phyloP scores from a whole-genome alignment of 2,329 filamentous ascomycete genomes.

The Pleomassaria siparia region DNA sequence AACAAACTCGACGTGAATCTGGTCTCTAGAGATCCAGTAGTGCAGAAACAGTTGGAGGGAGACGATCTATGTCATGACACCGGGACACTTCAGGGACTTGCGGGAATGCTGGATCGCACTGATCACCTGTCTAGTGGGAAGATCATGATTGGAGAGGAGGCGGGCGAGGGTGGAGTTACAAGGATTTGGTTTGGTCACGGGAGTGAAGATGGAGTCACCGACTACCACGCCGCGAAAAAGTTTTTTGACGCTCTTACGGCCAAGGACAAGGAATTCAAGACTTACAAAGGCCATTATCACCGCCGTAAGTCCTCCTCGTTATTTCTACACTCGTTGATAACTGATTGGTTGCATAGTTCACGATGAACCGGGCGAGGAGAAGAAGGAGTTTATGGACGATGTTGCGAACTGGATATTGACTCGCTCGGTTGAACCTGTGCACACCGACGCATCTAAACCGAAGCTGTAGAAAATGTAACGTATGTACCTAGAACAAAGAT shows the following conservation, averaged over 20 bases:
- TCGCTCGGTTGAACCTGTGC: conserved; percentile 33
- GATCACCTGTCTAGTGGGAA: conserved; percentile 60
- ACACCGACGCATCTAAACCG: conserved; percentile 31
- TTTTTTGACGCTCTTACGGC: conserved; percentile 62
- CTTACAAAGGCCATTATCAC: conserved; percentile 79
- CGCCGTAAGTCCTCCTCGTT: conserved; percentile 52
- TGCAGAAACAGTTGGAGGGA: conserved; percentile 60
- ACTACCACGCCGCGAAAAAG: conserved; percentile 63
- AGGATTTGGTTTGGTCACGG: conserved; percentile 76
- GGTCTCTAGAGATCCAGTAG: conserved; percentile 67
- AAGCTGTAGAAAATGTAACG: conserved; percentile 39
- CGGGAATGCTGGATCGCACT: conserved; percentile 75
- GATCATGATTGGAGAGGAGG: conserved; percentile 46
- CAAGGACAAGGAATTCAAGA: conserved; percentile 69
- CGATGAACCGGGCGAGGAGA: conserved; percentile 39
- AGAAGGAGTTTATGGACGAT: conserved; percentile 38
- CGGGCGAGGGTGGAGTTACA: conserved; percentile 57
- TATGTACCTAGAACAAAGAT: too few species aligned
- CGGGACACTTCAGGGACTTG: conserved; percentile 80
- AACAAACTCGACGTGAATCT: conserved; percentile 65
- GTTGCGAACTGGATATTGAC: conserved; percentile 40
- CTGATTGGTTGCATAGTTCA: conserved; percentile 34
- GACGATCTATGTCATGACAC: conserved; percentile 79
- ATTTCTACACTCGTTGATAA: neutral
- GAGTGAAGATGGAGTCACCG: conserved; percentile 69